Evolutionary conservation across 2,329 filamentous ascomycete species (phyloP).

Genomic region (Exophiala sp.): DNA sequence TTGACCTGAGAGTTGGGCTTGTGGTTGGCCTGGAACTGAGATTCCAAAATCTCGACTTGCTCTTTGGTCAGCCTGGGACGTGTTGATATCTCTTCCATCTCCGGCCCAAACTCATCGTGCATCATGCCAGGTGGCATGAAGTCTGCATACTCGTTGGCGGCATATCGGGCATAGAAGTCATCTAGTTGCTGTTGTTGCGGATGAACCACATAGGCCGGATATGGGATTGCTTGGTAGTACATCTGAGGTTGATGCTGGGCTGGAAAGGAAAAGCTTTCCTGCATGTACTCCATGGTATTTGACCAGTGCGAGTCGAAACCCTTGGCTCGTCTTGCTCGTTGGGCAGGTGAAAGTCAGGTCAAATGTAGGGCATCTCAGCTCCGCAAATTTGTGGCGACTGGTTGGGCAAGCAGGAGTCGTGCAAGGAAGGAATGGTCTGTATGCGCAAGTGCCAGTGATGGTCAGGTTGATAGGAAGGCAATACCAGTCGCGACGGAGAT

Average conservation of each 20-base stretch:
- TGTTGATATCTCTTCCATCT: conserved; percentile 47
- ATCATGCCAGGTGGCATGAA: conserved; percentile 41
- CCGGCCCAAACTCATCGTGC: conserved; percentile 42
- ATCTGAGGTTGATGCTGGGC: conserved; percentile 24
- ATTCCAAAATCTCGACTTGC: conserved; percentile 49
- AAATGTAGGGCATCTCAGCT: not conserved
- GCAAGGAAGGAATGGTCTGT: not conserved
- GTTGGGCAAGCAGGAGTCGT: not conserved
- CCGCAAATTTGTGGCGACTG: not conserved
- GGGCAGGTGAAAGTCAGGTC: not conserved
- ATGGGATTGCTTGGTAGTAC: conserved; percentile 21
- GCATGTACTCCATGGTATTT: conserved; percentile 14
- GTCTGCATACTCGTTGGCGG: conserved; percentile 39
- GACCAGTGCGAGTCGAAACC: not conserved
- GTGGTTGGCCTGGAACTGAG: conserved; percentile 48
- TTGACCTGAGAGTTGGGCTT: conserved; percentile 51
- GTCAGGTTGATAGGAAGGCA: too few relatives aligned
- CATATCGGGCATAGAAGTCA: conserved; percentile 14
- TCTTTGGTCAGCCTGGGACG: conserved; percentile 51
- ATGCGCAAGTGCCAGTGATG: not conserved
- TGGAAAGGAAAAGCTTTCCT: conserved; percentile 12
- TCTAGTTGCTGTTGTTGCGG: conserved; percentile 19
- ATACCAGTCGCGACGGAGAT: too few relatives aligned
- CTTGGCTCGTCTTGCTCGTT: not conserved
- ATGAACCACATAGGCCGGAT: conserved; percentile 14